These are phyloP conservation scores for Aureobasidium mangrovei DNA, from an alignment of 2,329 filamentous ascomycete genomes.

Conservation along the genomic window DNA sequence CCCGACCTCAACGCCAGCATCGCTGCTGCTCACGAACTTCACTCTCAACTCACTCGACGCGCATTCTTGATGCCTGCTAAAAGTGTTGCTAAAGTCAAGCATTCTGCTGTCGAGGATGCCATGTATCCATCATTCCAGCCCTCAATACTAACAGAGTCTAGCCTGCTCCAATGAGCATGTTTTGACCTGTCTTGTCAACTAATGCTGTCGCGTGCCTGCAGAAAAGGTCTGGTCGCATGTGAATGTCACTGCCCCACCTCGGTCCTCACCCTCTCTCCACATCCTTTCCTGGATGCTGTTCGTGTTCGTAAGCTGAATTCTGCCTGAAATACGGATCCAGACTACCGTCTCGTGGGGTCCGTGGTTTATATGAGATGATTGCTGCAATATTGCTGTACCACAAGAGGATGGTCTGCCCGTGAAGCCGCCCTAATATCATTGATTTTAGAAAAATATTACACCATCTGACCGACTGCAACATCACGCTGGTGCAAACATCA, in stretches of 20 bases:
- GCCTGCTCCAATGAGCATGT: too few species aligned
- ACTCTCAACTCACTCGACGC: slow-evolving; percentile 1
- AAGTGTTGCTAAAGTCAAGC: too few species aligned
- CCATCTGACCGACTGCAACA: too few species aligned
- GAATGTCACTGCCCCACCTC: slow-evolving; percentile 10
- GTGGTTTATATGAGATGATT: background rate
- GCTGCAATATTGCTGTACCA: background rate
- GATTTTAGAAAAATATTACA: background rate
- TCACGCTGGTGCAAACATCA: too few species aligned
- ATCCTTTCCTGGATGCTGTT: background rate
- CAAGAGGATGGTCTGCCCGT: background rate
- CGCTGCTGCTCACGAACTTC: background rate
- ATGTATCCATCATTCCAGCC: too few species aligned
- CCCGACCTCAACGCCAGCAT: background rate
- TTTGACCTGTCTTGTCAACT: background rate
- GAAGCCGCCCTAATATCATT: background rate
- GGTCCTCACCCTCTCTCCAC: background rate
- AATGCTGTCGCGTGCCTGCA: slow-evolving; percentile 10
- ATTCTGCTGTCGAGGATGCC: too few species aligned
- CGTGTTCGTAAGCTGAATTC: background rate
- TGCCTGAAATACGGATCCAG: background rate
- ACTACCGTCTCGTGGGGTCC: background rate
- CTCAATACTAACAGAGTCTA: too few species aligned
- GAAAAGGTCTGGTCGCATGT: background rate
- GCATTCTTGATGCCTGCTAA: background rate